A percentile compares a stretch with the other conserved stretches of the same genome.
phyloP scores from a whole-genome alignment of 768 basidiomycete genomes.

The Glaciozyma antarctica region DNA sequence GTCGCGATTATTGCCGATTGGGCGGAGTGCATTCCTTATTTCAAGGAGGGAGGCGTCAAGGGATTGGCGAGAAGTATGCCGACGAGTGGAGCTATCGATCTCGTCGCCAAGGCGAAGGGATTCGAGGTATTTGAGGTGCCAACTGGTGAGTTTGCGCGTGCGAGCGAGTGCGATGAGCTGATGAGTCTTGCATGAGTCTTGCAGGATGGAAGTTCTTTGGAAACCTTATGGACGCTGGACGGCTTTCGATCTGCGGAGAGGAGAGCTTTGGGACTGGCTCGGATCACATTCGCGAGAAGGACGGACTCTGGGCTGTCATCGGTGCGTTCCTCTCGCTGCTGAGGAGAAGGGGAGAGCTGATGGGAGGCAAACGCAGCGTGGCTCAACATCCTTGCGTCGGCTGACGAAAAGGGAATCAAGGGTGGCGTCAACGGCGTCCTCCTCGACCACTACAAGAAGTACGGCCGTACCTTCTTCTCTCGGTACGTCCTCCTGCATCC shows the following conservation, averaged over 20 bases:
- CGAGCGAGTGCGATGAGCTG: background rate
- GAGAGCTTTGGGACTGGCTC: conserved; percentile 99
- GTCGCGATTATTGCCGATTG: conserved; percentile 98
- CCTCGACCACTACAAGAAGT: conserved; percentile 73
- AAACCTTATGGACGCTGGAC: conserved; percentile 97
- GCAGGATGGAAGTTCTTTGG: conserved; percentile 99
- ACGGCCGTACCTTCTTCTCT: conserved; percentile 97
- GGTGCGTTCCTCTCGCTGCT: conserved; percentile 49
- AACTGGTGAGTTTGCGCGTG: conserved; percentile 53
- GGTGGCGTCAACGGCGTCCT: conserved; percentile 76
- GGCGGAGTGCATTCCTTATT: conserved; percentile 81
- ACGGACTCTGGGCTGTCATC: conserved; percentile 93
- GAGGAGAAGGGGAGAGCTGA: background rate
- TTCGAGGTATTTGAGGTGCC: conserved; percentile 92
- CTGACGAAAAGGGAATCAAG: conserved; percentile 54
- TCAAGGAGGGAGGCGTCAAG: conserved; percentile 84
- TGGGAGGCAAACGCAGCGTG: background rate
- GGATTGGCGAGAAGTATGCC: conserved; percentile 97
- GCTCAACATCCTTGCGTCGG: conserved; percentile 61
- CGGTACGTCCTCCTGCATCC: conserved; percentile 39
- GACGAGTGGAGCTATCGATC: conserved; percentile 90
- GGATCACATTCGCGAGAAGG: conserved; percentile 99
- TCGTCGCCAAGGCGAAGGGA: conserved; percentile 87
- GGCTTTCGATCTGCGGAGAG: conserved; percentile 95
- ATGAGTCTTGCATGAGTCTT: background rate